These are phyloP conservation scores for Amaranthus cruentus DNA, from an alignment of 148 eudicot species.

Conservation along the genomic window DNA sequence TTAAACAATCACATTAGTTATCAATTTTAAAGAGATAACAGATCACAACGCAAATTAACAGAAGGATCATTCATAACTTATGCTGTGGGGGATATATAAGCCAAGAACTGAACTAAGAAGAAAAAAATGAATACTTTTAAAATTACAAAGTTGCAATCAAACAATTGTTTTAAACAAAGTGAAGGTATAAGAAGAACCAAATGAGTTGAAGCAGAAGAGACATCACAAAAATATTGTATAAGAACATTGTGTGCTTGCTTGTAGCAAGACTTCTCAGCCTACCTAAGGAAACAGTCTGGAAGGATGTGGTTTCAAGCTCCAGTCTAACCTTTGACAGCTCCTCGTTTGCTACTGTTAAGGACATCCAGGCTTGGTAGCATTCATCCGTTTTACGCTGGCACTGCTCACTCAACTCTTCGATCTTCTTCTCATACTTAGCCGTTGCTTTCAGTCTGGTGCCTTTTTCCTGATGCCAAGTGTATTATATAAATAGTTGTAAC, in stretches of 20 bases:
- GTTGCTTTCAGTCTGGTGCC: conserved; percentile 42
- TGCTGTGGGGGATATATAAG: not conserved
- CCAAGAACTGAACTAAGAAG: not conserved
- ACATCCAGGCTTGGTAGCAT: conserved; percentile 99
- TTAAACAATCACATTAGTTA: not conserved
- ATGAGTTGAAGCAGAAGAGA: not conserved
- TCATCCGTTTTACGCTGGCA: conserved; percentile 81
- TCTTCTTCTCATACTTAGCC: conserved; percentile 78
- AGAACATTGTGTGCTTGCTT: not conserved
- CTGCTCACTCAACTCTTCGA: conserved; percentile 62
- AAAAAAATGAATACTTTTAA: not conserved
- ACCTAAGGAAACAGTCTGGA: conserved; percentile 77
- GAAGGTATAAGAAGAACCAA: not conserved
- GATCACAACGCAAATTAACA: not conserved
- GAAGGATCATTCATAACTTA: not conserved
- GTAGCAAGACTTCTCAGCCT: conserved; percentile 25
- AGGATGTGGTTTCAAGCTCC: conserved; percentile 77
- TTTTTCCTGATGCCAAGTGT: conserved; percentile 33
- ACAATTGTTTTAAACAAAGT: not conserved
- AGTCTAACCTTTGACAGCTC: conserved; percentile 80
- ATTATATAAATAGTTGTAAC: conserved; percentile 2
- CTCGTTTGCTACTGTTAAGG: conserved; percentile 69
- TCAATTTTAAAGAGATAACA: not conserved
- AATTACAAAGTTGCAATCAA: not conserved
- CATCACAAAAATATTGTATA: not conserved